Conservation (phyloP, 345 rosid species). For the Linum trigynum region DNA sequence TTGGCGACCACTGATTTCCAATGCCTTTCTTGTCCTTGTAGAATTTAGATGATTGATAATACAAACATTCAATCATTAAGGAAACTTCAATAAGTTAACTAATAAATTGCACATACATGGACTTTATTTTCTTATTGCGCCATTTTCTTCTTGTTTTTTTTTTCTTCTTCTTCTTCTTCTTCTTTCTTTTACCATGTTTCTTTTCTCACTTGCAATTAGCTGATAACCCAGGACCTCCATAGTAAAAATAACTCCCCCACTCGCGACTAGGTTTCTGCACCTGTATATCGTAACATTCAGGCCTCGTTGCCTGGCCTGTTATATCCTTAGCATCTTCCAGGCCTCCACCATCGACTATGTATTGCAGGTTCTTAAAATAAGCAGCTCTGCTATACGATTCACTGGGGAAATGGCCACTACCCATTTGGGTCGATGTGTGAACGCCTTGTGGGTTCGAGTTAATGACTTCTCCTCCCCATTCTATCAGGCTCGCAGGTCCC, state of each 20-base stretch:
- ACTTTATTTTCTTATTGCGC: too few relatives aligned
- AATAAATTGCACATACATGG: too few relatives aligned
- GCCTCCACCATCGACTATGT: not conserved
- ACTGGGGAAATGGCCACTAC: constrained; percentile 12
- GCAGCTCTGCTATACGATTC: constrained; percentile 13
- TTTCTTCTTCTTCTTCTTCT: too few relatives aligned
- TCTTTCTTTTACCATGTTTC: too few relatives aligned
- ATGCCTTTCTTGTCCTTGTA: too few relatives aligned
- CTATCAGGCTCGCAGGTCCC: not conserved
- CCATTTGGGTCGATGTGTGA: constrained; percentile 19
- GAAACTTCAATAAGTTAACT: too few relatives aligned
- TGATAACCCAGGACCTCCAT: not conserved
- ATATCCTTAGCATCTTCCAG: not conserved
- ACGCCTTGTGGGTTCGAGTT: not conserved
- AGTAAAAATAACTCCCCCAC: not conserved
- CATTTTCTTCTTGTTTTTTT: too few relatives aligned
- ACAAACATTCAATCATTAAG: too few relatives aligned
- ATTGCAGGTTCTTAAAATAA: not conserved
- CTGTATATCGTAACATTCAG: not conserved
- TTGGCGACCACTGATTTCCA: too few relatives aligned
- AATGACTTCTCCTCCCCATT: constrained; percentile 7
- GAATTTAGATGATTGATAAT: too few relatives aligned
- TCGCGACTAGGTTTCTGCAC: not conserved
- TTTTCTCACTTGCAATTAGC: not conserved
- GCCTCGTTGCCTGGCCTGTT: not conserved